Percentiles rank a stretch among this genome's conserved stretches.
These are phyloP conservation scores for Agapanthus africanus DNA, from an alignment of 106 monocot species.

Conservation along the genomic window DNA sequence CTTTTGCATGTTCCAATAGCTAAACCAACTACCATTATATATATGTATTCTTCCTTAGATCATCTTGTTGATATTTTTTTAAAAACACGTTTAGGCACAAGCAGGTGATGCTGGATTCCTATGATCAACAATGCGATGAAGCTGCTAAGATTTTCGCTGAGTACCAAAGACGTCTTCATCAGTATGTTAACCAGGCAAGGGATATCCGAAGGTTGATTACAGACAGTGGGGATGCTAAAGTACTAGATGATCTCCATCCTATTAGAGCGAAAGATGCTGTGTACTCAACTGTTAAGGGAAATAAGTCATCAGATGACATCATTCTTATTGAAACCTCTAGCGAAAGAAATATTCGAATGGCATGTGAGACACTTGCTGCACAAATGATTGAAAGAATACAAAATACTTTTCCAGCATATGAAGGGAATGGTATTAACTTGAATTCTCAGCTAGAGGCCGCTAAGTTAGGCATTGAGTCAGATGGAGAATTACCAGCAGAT, in stretches of 20 bases:
- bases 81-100: constrained; percentile 65
- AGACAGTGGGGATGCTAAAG: constrained; percentile 14
- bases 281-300: constrained; percentile 81
- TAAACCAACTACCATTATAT: neutral
- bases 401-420: constrained; percentile 75
- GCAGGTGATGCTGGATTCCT: constrained; percentile 88
- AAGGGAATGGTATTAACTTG: constrained; percentile 63
- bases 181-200: constrained; percentile 85
- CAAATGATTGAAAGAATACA: constrained; percentile 62
- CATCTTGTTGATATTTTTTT: constrained; percentile 17
- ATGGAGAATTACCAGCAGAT: constrained; percentile 70
- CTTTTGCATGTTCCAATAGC: neutral
- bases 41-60: neutral
- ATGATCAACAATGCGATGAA: constrained; percentile 92
- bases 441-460: constrained; percentile 60
- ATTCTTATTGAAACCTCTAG: constrained; percentile 64
- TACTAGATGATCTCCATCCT: constrained; percentile 35
- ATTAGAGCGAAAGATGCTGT: constrained; percentile 53
- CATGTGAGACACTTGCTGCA: constrained; percentile 82
- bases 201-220: constrained; percentile 47
- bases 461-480: constrained; percentile 68
- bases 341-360: constrained; percentile 68
- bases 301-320: constrained; percentile 65
- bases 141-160: constrained; percentile 91
- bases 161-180: constrained; percentile 89